Evolutionary conservation across 2,329 filamentous ascomycete species (phyloP).

Genomic region (Alternaria triticimaculans): DNA sequence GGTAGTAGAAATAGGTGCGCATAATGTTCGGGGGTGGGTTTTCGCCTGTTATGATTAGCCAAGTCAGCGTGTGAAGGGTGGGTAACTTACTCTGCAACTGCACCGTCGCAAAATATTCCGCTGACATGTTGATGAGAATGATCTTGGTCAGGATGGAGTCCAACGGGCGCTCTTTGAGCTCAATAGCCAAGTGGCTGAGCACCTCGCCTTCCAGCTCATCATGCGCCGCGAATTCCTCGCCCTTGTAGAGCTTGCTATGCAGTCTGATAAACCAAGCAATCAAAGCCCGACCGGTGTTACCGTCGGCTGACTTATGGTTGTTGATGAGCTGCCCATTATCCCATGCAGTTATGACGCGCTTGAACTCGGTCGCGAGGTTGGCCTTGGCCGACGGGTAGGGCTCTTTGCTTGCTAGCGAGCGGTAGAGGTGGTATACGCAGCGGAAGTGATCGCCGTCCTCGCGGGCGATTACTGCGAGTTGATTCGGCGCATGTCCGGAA

Average conservation of each 20-base stretch:
- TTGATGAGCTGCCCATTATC: conserved; percentile 60
- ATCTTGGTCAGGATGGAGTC: conserved; percentile 76
- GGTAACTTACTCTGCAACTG: conserved; percentile 62
- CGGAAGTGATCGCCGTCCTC: conserved; percentile 81
- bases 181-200: conserved; percentile 75
- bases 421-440: conserved; percentile 88
- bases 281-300: conserved; percentile 68
- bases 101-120: conserved; percentile 73
- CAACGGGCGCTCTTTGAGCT: conserved; percentile 72
- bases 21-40: conserved; percentile 45
- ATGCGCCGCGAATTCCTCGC: conserved; percentile 74
- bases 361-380: conserved; percentile 83
- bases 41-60: conserved; percentile 26
- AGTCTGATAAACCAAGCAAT: conserved; percentile 84
- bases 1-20: conserved; percentile 64
- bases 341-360: conserved; percentile 66
- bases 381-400: conserved; percentile 76
- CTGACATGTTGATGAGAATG: conserved; percentile 83
- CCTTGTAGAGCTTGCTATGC: conserved; percentile 83
- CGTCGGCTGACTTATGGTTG: conserved; percentile 47
- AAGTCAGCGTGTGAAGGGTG: conserved; percentile 12
- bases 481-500: conserved; percentile 85
- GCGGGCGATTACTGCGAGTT: conserved; percentile 84
- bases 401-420: conserved; percentile 75
- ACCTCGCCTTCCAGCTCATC: conserved; percentile 87